Conservation (phyloP, 257 asterid species). For the Rauvolfia tetraphylla region DNA sequence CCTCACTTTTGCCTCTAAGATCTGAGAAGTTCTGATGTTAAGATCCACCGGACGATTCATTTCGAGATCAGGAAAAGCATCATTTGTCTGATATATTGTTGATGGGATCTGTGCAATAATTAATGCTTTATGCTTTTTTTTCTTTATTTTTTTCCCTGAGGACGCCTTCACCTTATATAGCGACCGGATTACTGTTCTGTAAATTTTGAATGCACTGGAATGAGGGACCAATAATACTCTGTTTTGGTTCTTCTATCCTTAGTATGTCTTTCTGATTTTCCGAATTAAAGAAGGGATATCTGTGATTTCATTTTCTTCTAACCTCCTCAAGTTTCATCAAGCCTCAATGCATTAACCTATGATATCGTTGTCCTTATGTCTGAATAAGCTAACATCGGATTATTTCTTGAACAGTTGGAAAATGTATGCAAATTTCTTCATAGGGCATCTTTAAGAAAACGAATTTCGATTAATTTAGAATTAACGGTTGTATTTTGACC, state of each 20-base stretch:
- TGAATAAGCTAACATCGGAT: too few species aligned
- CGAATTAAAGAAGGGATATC: background rate
- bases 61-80: background rate
- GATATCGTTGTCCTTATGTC: too few species aligned
- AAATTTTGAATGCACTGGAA: background rate
- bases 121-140: background rate
- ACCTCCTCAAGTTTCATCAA: background rate
- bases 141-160: background rate
- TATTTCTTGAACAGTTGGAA: too few species aligned
- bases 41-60: background rate
- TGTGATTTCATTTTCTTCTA: background rate
- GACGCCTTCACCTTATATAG: background rate
- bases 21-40: conserved; percentile 30
- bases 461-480: too few species aligned
- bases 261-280: too few species aligned
- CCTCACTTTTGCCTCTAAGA: conserved; percentile 60
- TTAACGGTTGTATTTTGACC: too few species aligned
- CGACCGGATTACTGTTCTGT: background rate
- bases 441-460: too few species aligned
- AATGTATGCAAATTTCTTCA: too few species aligned
- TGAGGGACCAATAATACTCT: background rate
- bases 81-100: background rate
- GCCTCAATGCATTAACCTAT: too few species aligned
- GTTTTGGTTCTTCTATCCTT: background rate
- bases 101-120: background rate